A percentile compares a stretch with the other conserved stretches of the same genome.
These are phyloP conservation scores for Taiozyma onychis DNA, from an alignment of 1,139 yeast species.

Conservation along the genomic window DNA sequence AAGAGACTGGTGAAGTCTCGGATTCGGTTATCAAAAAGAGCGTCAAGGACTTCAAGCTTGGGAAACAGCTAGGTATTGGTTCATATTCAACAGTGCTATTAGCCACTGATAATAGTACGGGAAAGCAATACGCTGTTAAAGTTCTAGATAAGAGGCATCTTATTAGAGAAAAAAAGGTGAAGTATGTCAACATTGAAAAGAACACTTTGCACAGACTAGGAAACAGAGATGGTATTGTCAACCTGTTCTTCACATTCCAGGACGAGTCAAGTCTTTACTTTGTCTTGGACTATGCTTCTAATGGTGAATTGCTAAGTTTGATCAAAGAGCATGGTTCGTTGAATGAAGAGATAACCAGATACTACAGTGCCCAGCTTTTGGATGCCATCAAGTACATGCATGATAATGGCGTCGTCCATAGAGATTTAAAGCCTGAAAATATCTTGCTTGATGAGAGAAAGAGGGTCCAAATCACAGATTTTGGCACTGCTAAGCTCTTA, in stretches of 20 bases:
- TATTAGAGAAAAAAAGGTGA: slow-evolving; percentile 72
- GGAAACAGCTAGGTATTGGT: slow-evolving; percentile 73
- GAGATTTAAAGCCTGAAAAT: slow-evolving; percentile 96
- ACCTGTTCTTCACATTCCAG: slow-evolving; percentile 72
- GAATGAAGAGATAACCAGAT: slow-evolving; percentile 47
- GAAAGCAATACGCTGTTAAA: slow-evolving; percentile 65
- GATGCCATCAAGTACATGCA: slow-evolving; percentile 89
- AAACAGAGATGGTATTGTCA: slow-evolving; percentile 62
- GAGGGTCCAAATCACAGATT: slow-evolving; percentile 90
- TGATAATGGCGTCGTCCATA: slow-evolving; percentile 75
- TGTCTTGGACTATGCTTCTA: slow-evolving; percentile 73
- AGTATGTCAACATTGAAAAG: slow-evolving; percentile 75
- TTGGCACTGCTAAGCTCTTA: slow-evolving; percentile 91
- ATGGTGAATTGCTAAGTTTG: slow-evolving; percentile 66
- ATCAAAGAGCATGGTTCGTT: slow-evolving; percentile 53
- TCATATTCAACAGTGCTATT: slow-evolving; percentile 73
- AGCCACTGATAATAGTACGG: slow-evolving; percentile 55
- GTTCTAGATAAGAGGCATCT: slow-evolving; percentile 69
- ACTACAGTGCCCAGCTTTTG: slow-evolving; percentile 67
- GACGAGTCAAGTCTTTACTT: slow-evolving; percentile 68
- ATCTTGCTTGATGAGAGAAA: slow-evolving; percentile 73
- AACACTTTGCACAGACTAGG: slow-evolving; percentile 69
- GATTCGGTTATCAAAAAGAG: slow-evolving; percentile 44
- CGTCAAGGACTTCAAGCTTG: slow-evolving; percentile 66
- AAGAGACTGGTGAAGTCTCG: slow-evolving; percentile 38